A percentile compares a stretch with the other conserved stretches of the same genome.
These are phyloP conservation scores for Claviceps sp. DNA, from an alignment of 2,329 filamentous ascomycete genomes.

Conservation along the genomic window DNA sequence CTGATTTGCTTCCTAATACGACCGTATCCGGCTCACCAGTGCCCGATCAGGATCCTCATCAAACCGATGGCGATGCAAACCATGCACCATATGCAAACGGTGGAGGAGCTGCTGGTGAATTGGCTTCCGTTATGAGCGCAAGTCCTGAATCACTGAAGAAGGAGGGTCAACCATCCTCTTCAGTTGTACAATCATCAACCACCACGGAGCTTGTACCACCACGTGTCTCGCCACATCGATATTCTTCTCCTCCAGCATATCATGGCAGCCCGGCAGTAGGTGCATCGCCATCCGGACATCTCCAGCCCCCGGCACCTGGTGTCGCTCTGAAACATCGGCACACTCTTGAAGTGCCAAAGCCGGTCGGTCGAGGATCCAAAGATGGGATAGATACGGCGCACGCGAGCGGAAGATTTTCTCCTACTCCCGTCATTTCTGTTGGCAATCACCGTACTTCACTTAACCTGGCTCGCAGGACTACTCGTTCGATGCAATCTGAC, in stretches of 20 bases:
- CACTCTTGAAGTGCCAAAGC: slow-evolving; percentile 74
- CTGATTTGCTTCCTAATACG: neutral
- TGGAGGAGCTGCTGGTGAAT: neutral
- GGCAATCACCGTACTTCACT: slow-evolving; percentile 66
- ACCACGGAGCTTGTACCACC: slow-evolving; percentile 3
- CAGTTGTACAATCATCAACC: slow-evolving; percentile 1
- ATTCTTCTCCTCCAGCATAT: slow-evolving; percentile 51
- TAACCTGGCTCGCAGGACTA: slow-evolving; percentile 65
- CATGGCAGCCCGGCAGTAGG: slow-evolving; percentile 24
- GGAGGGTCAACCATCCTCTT: neutral
- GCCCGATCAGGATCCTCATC: neutral
- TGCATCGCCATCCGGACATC: slow-evolving; percentile 34
- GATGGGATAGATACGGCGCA: slow-evolving; percentile 56
- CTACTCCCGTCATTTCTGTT: slow-evolving; percentile 37
- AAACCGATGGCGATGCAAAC: neutral
- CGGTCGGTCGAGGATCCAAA: slow-evolving; percentile 53
- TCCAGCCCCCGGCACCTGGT: slow-evolving; percentile 30
- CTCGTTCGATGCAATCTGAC: slow-evolving; percentile 76
- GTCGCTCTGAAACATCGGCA: slow-evolving; percentile 65
- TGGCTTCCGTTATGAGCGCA: neutral
- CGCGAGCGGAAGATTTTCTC: slow-evolving; percentile 73
- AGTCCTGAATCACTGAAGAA: slow-evolving; percentile 2
- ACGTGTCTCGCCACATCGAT: slow-evolving; percentile 35
- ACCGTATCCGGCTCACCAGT: neutral
- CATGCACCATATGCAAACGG: slow-evolving; percentile 1